Evolutionary conservation across 2,329 filamentous ascomycete species (phyloP), one percentile per base, ranked within the genome.

Genomic region (Ophiocordyceps camponoti-rufipedis): DNA sequence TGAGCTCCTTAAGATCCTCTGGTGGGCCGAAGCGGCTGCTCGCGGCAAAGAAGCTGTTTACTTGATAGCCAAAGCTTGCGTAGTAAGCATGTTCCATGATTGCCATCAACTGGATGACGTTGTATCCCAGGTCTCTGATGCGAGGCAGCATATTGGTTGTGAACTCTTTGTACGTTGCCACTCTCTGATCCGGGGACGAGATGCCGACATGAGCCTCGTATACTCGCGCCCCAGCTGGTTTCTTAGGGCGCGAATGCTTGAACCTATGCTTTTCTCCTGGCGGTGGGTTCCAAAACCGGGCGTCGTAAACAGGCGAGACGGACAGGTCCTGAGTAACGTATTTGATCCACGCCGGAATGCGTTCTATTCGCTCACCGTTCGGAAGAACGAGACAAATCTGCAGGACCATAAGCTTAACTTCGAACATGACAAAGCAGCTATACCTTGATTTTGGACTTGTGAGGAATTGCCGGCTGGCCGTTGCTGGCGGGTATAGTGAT

Each of bases 41-140:
- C 12, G 89, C 88, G 28, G 91, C 91, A 56, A 96, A 98, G 71
- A 98, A 98, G 64, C 84, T 95, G 69, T 96, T 98, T 66, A 98
- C 78, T 64, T 98, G 91, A 63, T 98, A 98, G 42, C 91, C 91
- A 56, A 98, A 98, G 58, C 89, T 96, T 56, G 91, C 91, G 61
- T 98, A 98, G 71, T 98, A 98, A 44, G 91, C 91, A 64, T 98
- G 91, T 61, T 98, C 91, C 89, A 98, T 98, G 58, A 98, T 74
- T 42, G 91, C 91, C 91, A 98, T 98, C 51, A 98, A 72, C 61
- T 98, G 91, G 53, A 98, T 96, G 46, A 88, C 84, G 59, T 98
- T 96, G 70, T 98, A 98, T 39, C 89, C 91, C 41, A 96, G 70
- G 51, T 78, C 69, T 58, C 88, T 82, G 66, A 98, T 96, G 47